Conservation (phyloP, 177 flowering plant genomes). For the Telopea speciosissima region DNA sequence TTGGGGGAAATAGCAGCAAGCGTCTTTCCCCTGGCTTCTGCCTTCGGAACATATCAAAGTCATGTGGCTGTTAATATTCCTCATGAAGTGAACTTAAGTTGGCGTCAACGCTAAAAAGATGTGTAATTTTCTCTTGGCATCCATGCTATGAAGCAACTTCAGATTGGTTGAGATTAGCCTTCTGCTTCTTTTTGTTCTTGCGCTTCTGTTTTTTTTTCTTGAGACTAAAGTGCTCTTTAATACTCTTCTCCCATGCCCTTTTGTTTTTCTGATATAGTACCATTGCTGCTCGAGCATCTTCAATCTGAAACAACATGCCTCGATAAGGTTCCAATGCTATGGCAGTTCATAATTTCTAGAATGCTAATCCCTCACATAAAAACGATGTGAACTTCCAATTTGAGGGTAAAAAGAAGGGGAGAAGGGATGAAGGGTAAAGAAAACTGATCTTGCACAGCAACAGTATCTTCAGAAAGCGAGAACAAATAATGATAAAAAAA, state of each 20-base stretch:
- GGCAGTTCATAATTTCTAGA: background rate
- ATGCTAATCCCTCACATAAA: background rate
- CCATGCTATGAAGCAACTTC: background rate
- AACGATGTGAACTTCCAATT: background rate
- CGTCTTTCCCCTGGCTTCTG: too few relatives aligned
- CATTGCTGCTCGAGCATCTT: slow-evolving; percentile 94
- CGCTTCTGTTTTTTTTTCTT: slow-evolving; percentile 46
- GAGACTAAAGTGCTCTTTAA: slow-evolving; percentile 38
- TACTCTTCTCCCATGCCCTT: slow-evolving; percentile 67
- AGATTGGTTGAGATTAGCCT: slow-evolving; percentile 3
- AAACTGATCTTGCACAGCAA: background rate
- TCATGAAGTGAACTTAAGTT: background rate
- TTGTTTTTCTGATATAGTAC: slow-evolving; percentile 66
- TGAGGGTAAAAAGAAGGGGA: background rate
- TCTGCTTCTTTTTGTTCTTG: slow-evolving; percentile 35
- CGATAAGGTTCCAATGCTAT: background rate
- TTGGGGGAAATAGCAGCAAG: too few relatives aligned
- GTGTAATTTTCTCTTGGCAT: background rate
- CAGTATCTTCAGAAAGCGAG: background rate
- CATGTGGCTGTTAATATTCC: background rate
- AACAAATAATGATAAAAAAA: too few relatives aligned
- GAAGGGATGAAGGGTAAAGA: background rate
- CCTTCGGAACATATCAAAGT: too few relatives aligned
- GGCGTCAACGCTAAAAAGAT: background rate
- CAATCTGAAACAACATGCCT: slow-evolving; percentile 41